Base-by-base conservation (phyloP, 2,329 filamentous ascomycete species). In the Coniochaeta sp. region DNA sequence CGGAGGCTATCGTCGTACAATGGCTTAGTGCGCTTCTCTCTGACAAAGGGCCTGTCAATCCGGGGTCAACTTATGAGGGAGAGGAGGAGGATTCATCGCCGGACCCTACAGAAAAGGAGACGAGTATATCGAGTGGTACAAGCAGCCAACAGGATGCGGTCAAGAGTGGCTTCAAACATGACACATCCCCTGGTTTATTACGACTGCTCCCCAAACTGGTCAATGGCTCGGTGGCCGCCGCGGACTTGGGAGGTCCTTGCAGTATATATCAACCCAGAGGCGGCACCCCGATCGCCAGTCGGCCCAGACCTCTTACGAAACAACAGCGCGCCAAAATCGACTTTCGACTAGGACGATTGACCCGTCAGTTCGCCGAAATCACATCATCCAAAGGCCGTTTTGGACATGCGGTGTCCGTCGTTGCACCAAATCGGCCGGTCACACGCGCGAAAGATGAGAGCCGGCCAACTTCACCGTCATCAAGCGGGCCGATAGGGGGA, bases 321-420 rank as follows among this genome's bases (percentile, higher is more conserved):
- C 42, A 65, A 0, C 75, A 81, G 61, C 73, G 73, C 17, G 68
- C 62, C 28, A 58, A 64, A 1, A 65, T 83, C 36, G 74, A 83
- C 58, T 78, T 74, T 60, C 79, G 84, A 60, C 72, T 73, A 38
- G 82, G 82, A 6, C 71, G 70, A 16, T 66, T 85, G 8, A 67
- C 80, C 42, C 74, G 79, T 3, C 70, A 68, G 4, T 73, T 85
- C 5, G 78, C 78, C 0, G 64, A 65, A 1, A 66, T 82, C 3
- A 67, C 69, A 6, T 80, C 81, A 1, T 79, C 79, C 10, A 78
- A 75, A 1, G 73, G 73, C 7, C 72, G 66, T n/a, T 85, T 84
- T 60, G 82, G 82, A 0, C 73, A 73, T n/a, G 73, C 71, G 1
- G 64, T 71, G n/a, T 67, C 71, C 16, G 72, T 79, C 4, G 61